Percentiles rank a stretch among this genome's conserved stretches.
These are phyloP conservation scores for Pseudocercospora crystallina DNA, from an alignment of 2,329 filamentous ascomycete species.

Conservation along the genomic window DNA sequence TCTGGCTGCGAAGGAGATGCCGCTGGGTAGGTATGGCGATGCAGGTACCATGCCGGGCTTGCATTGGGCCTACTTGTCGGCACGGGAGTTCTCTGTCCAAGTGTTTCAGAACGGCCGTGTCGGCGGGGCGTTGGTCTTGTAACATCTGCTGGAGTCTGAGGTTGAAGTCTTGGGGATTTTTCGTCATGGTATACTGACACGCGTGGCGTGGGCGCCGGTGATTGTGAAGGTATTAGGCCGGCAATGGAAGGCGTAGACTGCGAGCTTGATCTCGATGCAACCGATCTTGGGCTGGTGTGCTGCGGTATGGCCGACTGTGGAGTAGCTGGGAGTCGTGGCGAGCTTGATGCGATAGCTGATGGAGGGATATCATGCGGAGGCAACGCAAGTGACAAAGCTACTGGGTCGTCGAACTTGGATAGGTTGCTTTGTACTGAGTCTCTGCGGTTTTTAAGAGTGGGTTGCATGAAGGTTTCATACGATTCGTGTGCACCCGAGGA, in stretches of 20 bases:
- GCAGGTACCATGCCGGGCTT: neutral
- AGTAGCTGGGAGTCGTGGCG: constrained; percentile 2
- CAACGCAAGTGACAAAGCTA: constrained; percentile 20
- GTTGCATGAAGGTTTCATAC: neutral
- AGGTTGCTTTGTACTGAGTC: constrained; percentile 1
- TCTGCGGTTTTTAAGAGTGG: neutral
- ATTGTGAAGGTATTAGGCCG: no score
- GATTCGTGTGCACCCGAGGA: neutral
- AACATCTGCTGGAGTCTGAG: constrained; percentile 38
- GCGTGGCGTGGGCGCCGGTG: constrained; percentile 18
- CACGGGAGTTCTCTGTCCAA: no score
- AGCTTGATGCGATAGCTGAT: neutral
- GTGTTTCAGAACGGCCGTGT: constrained; percentile 20
- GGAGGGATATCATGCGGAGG: constrained; percentile 17
- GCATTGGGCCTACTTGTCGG: no score
- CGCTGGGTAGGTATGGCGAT: constrained; percentile 19
- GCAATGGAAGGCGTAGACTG: no score
- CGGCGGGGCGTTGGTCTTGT: constrained; percentile 13
- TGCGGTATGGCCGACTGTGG: no score
- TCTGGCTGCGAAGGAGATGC: constrained; percentile 1
- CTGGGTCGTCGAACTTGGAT: constrained; percentile 13
- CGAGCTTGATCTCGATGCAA: no score
- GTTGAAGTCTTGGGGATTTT: constrained; percentile 28
- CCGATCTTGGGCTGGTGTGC: no score
- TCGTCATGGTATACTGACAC: constrained; percentile 35